Base-by-base conservation (phyloP, 495 filamentous ascomycete genomes). In the Astrothelium macrocarpum region DNA sequence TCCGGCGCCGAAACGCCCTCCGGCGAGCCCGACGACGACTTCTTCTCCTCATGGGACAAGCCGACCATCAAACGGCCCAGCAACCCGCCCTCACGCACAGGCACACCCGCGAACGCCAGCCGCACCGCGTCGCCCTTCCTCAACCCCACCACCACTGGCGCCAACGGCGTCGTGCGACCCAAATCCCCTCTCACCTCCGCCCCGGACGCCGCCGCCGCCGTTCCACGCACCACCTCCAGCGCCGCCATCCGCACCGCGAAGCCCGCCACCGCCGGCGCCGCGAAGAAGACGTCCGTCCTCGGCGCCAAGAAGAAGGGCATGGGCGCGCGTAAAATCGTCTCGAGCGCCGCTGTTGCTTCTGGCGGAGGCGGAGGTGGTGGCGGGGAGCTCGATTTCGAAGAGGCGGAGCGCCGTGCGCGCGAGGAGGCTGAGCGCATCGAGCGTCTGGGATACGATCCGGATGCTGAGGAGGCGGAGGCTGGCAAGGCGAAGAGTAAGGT, bases 1-100 rank as follows among this genome's bases (percentile, higher is more conserved):
- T 87, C 89, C 65, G 84, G 82, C 67, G 80, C 85, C 1, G 81
- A 78, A 70, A 91, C 90, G 23, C 89, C 90, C 43, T 81, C 87
- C 53, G 85, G 82, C 60, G 93, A 97, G 64, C 76, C 79, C 28
- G 90, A 88, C 10, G 91, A 95, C 66, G 93, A 97, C 74, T 98
- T 97, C 82, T 98, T 97, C 79, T 95, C 93, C 10, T 95, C 91
- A 0, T 98, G 93, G 92, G 95, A 97, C 73, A 96, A 96, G 76
- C 94, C 94, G 2, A 83, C 91, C 2, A 96, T 98, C 78, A 98
- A 97, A 79, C 88, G 92, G 63, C 95, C 92, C 10, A 96, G 89
- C 68, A 94, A 95, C 65, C 94, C 94, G 31, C 85, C 93, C 32
- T 96, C 93, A 34, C 88, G 94, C 71, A 94, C 90, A 39, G 86